phyloP scores from a whole-genome alignment of 2,329 filamentous ascomycete species.

The Coleophoma eucalyptorum region DNA sequence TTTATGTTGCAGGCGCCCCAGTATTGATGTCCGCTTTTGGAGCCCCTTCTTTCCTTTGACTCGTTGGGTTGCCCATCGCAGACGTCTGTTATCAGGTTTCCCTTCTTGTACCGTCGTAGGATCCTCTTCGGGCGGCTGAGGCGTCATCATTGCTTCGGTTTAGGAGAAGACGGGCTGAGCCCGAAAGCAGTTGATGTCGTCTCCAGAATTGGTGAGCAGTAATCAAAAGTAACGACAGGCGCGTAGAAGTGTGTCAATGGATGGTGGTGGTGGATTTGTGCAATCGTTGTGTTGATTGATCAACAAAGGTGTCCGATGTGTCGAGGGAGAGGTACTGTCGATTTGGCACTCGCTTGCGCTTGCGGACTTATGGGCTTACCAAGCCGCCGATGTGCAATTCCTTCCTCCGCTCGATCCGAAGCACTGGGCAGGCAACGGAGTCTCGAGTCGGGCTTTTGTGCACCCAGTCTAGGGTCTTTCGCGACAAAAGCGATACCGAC shows the following conservation, averaged over 20 bases:
- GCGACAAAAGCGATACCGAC: no score
- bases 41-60: conserved; percentile 70
- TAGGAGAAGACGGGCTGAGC: conserved; percentile 5
- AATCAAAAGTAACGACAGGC: neutral
- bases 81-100: conserved; percentile 63
- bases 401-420: no score
- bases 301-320: no score
- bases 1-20: conserved; percentile 67
- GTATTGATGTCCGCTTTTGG: conserved; percentile 78
- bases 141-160: conserved; percentile 22
- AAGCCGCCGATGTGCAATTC: no score
- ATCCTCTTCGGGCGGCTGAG: conserved; percentile 33
- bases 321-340: no score
- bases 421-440: no score
- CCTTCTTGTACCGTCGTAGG: conserved; percentile 37
- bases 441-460: no score
- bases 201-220: neutral
- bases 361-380: no score
- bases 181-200: conserved; percentile 1
- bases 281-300: no score
- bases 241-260: neutral
- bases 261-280: neutral
- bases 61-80: conserved; percentile 96
- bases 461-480: no score
- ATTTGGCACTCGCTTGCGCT: no score